phyloP scores from a whole-genome alignment of 441 rosid species.

The Hypseocharis bilobata region DNA sequence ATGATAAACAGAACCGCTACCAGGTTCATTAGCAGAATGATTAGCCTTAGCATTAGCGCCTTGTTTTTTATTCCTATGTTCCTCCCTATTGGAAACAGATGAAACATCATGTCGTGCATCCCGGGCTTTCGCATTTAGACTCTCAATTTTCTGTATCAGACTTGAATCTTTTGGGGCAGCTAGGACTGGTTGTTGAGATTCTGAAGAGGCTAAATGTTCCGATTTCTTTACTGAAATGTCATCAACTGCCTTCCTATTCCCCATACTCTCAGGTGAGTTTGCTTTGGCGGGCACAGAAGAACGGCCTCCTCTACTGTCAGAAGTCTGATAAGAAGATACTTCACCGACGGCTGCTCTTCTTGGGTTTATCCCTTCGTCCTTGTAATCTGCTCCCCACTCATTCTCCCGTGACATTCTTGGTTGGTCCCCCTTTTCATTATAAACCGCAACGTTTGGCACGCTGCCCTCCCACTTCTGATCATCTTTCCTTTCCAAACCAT shows the following conservation, averaged over 20 bases:
- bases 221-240: conserved; percentile 27
- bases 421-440: conserved; percentile 37
- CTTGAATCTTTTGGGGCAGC: conserved; percentile 41
- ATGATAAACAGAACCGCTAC: conserved; percentile 23
- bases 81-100: conserved; percentile 14
- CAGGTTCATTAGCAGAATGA: conserved; percentile 33
- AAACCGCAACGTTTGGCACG: conserved; percentile 21
- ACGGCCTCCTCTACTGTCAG: conserved; percentile 26
- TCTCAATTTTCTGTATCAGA: conserved; percentile 80
- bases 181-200: conserved; percentile 17
- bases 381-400: conserved; percentile 38
- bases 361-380: conserved; percentile 29
- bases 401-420: conserved; percentile 36
- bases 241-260: conserved; percentile 30
- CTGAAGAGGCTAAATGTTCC: conserved; percentile 28
- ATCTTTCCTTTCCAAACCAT: conserved; percentile 48
- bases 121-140: conserved; percentile 35
- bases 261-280: conserved; percentile 32
- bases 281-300: conserved; percentile 25
- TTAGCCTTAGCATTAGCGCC: conserved; percentile 26
- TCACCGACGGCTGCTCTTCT: conserved; percentile 26
- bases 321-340: conserved; percentile 30
- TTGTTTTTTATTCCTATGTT: conserved; percentile 4
- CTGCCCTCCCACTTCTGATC: conserved; percentile 43
- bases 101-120: conserved; percentile 17